Percentiles rank a stretch among this genome's conserved stretches.
Evolutionary conservation across 805 yeast species (phyloP).

Genomic region (Cephaloascus albidus): DNA sequence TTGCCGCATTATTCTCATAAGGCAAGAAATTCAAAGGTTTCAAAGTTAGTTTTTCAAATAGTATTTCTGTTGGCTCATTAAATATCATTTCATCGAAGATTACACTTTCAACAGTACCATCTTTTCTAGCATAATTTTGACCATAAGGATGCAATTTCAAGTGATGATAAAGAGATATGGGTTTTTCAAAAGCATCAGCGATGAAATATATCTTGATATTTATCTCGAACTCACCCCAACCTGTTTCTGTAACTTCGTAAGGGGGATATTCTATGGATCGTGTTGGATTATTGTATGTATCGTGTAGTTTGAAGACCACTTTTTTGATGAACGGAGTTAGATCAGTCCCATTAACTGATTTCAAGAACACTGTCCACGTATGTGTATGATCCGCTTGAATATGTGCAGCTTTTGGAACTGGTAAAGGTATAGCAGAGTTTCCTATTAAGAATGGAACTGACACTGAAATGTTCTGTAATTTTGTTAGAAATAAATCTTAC

Average conservation of each 20-base stretch:
- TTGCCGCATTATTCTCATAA: slow-evolving; percentile 19
- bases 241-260: slow-evolving; percentile 91
- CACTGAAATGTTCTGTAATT: slow-evolving; percentile 45
- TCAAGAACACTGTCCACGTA: slow-evolving; percentile 86
- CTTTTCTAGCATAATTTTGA: slow-evolving; percentile 4
- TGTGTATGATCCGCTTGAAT: slow-evolving; percentile 92
- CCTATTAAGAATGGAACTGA: slow-evolving; percentile 79
- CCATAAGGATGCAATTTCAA: slow-evolving; percentile 86
- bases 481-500: neutral
- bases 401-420: slow-evolving; percentile 37
- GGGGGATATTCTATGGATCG: slow-evolving; percentile 86
- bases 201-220: slow-evolving; percentile 79
- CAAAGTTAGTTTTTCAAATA: slow-evolving; percentile 68
- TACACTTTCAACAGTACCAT: slow-evolving; percentile 38
- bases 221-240: slow-evolving; percentile 99
- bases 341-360: slow-evolving; percentile 68
- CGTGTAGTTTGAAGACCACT: slow-evolving; percentile 92
- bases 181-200: slow-evolving; percentile 83
- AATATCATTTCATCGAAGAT: slow-evolving; percentile 88
- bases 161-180: slow-evolving; percentile 78
- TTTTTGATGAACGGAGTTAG: slow-evolving; percentile 73
- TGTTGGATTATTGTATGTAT: slow-evolving; percentile 83
- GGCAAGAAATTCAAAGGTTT: slow-evolving; percentile 54
- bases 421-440: slow-evolving; percentile 64
- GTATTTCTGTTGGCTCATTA: slow-evolving; percentile 88